phyloP scores from a whole-genome alignment of 2,329 filamentous ascomycete genomes.

The Parastagonospora avenae region DNA sequence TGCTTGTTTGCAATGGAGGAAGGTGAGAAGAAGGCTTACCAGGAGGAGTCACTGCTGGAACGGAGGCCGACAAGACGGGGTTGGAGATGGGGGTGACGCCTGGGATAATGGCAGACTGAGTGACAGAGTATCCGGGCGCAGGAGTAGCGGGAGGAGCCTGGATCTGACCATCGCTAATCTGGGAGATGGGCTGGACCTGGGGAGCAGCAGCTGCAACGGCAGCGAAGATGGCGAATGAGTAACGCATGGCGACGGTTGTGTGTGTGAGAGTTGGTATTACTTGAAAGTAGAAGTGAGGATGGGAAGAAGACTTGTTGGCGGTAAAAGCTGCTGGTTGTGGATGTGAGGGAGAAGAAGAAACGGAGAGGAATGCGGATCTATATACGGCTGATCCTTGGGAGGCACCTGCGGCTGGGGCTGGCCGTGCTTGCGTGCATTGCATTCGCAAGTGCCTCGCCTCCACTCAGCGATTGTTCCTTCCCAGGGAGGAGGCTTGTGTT shows the following conservation, averaged over 20 bases:
- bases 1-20: constrained; percentile 1
- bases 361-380: constrained; percentile 15
- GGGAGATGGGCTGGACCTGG: constrained; percentile 41
- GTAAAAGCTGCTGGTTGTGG: constrained; percentile 13
- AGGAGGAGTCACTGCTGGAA: background rate
- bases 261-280: constrained; percentile 8
- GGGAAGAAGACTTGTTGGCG: constrained; percentile 3
- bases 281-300: constrained; percentile 8
- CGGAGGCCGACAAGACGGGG: constrained; percentile 9
- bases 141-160: constrained; percentile 42
- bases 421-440: constrained; percentile 6
- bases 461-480: background rate
- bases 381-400: constrained; percentile 13
- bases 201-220: constrained; percentile 35
- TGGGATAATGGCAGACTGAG: constrained; percentile 4
- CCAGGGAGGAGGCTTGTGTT: constrained; percentile 12
- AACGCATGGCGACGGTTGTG: constrained; percentile 38
- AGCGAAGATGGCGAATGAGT: constrained; percentile 37
- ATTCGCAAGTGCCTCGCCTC: background rate
- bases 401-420: constrained; percentile 1
- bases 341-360: constrained; percentile 6
- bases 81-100: constrained; percentile 3
- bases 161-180: constrained; percentile 47
- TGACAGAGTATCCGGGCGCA: constrained; percentile 14
- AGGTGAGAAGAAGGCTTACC: constrained; percentile 1